Evolutionary conservation across 805 yeast genomes (phyloP).

Genomic region (Ascoidea asiatica): DNA sequence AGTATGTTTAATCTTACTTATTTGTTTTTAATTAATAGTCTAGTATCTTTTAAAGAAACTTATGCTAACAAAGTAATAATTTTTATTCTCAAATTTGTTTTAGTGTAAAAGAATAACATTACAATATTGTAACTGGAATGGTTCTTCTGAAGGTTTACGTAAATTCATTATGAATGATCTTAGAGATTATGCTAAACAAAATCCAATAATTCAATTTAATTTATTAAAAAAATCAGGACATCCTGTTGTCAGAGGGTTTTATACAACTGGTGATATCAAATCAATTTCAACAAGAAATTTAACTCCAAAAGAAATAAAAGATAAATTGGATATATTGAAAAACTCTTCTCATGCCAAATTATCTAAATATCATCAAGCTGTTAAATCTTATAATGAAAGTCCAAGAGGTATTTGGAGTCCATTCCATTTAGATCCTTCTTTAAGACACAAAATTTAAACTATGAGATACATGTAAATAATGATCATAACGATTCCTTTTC

Average conservation of each 20-base stretch:
- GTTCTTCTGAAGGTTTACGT: conserved; percentile 77
- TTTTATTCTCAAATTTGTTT: background rate
- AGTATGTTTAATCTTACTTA: conserved; percentile 9
- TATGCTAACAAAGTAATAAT: too few species aligned
- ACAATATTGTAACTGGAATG: conserved; percentile 92
- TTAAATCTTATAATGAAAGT: conserved; percentile 64
- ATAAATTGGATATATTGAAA: conserved; percentile 48
- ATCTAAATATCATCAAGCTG: conserved; percentile 54
- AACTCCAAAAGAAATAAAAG: conserved; percentile 43
- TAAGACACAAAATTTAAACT: conserved; percentile 31
- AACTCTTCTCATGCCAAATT: conserved; percentile 57
- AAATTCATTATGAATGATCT: conserved; percentile 44
- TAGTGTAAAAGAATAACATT: conserved; percentile 60
- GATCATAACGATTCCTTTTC: too few species aligned
- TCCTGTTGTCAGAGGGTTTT: conserved; percentile 57
- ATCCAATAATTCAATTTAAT: conserved; percentile 62
- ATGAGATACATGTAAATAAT: too few species aligned
- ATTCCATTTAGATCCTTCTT: conserved; percentile 51
- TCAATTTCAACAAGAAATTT: conserved; percentile 69
- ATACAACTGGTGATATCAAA: conserved; percentile 31
- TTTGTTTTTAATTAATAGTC: background rate
- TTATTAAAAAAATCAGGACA: conserved; percentile 67
- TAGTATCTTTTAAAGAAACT: background rate
- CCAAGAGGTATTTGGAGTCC: conserved; percentile 99
- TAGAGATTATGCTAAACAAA: conserved; percentile 37